Evolutionary conservation across 75 land plant genomes (phyloP).

Genomic region (Ceratopteris richardii): DNA sequence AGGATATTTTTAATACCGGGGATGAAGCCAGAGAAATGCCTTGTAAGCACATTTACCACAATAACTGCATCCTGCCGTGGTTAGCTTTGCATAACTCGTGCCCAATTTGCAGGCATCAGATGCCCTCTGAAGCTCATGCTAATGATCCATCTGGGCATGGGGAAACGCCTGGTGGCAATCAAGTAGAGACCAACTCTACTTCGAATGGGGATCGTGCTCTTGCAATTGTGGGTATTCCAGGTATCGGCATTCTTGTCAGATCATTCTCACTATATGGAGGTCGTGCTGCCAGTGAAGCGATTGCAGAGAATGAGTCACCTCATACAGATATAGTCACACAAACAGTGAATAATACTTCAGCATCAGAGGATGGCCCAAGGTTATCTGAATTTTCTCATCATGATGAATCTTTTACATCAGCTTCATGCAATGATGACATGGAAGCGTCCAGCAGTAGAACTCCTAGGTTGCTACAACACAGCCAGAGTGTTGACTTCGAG

Average conservation of each 20-base stretch:
- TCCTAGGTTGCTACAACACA: too few species aligned
- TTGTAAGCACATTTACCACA: constrained; percentile 54
- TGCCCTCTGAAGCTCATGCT: constrained; percentile 32
- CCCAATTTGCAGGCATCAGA: constrained; percentile 47
- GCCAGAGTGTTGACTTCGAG: too few species aligned
- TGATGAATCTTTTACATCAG: too few species aligned
- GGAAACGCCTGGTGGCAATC: background rate
- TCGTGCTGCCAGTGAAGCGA: too few species aligned
- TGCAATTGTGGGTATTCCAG: constrained; percentile 2
- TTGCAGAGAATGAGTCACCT: too few species aligned
- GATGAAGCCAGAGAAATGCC: constrained; percentile 56
- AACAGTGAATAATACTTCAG: too few species aligned
- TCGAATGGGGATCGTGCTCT: background rate
- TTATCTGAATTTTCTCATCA: too few species aligned
- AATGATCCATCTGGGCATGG: background rate
- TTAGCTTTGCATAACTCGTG: constrained; percentile 54
- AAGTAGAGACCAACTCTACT: background rate
- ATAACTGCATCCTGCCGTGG: constrained; percentile 53
- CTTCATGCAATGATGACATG: too few species aligned
- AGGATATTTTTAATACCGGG: constrained; percentile 48
- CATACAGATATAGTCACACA: too few species aligned
- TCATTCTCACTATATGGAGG: background rate
- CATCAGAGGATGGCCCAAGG: too few species aligned
- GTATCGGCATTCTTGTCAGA: background rate
- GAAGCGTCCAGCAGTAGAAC: too few species aligned